Base-by-base conservation (phyloP, 202 grass and related monocot species). In the Schoenoplectus tabernaemontani region DNA sequence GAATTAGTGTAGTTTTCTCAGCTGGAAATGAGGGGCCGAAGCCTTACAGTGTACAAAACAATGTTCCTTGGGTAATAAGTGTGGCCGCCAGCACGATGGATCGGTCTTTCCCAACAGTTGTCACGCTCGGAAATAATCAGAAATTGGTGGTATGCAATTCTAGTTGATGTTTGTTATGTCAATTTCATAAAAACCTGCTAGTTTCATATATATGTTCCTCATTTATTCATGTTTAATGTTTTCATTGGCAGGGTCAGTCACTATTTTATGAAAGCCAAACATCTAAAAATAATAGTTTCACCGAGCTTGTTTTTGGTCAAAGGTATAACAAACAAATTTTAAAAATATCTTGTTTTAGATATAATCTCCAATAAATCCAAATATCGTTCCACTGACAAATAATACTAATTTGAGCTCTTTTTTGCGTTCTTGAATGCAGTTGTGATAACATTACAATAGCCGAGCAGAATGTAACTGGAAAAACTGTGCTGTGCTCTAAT, bases 81-180 rank as follows among this genome's bases (percentile, higher is more conserved):
- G 90, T 93, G 9, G 90, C 90, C 0, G 87, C 90, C 1, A 82
- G 33, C 85, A 93, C 87, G 1, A 78, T 93, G 0, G 87, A 93
- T 36, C 77, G 90, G 10, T 30, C 80, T 3, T 92, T 93, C 51
- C 90, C 87, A 0, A 89, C 87, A 2, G 0, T 47, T 39, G 48
- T 89, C 0, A 62, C 46, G 0, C 90, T 88, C 0, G 87, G 87
- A 7, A 83, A 86, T 83, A 51, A 78, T 0, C 53, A 83, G 4
- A 83, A 28, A 6, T n/a, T 89, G 0, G 57, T 90, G 82, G 87
- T 90, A 83, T 32, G 82, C 17, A 17, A 54, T 39, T 51, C 3
- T 38, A 61, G 3, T 56, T 56, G 4, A 11, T 9, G 23, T 51
- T 74, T 65, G 11, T 64, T 39, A 65, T 16, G 12, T 24, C 1